These are phyloP conservation scores for Aspergillus brasiliensis DNA, from an alignment of 2,329 filamentous ascomycete genomes.

Conservation along the genomic window DNA sequence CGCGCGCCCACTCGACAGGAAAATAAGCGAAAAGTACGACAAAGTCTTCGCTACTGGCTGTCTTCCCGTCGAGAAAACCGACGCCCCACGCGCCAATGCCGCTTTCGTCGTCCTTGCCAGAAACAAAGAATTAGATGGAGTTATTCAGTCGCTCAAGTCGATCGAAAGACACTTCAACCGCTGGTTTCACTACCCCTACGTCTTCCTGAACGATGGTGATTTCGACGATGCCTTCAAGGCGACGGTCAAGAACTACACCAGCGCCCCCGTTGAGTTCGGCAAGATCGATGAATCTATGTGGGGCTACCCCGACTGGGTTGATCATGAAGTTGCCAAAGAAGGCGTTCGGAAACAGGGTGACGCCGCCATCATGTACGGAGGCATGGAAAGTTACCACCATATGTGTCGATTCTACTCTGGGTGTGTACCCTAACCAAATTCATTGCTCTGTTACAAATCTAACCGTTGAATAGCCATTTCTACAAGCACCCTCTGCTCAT, in stretches of 20 bases:
- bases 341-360: conserved; percentile 97
- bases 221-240: conserved; percentile 95
- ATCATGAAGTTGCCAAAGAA: conserved; percentile 89
- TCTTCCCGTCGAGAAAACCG: conserved; percentile 69
- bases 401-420: conserved; percentile 99
- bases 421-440: conserved; percentile 53
- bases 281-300: conserved; percentile 89
- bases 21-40: conserved; percentile 96
- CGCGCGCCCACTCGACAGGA: conserved; percentile 54
- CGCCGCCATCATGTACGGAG: conserved; percentile 97
- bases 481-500: conserved; percentile 93
- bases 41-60: conserved; percentile 95
- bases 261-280: conserved; percentile 83
- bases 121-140: conserved; percentile 94
- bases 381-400: conserved; percentile 96
- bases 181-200: conserved; percentile 98
- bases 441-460: conserved; percentile 1
- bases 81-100: conserved; percentile 81
- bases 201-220: conserved; percentile 95
- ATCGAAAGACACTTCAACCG: conserved; percentile 98
- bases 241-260: conserved; percentile 86
- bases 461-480: conserved; percentile 68
- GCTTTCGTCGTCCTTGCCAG: conserved; percentile 93
- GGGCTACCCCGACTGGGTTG: conserved; percentile 96
- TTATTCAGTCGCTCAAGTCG: conserved; percentile 95